These are phyloP conservation scores for Citrullus colocynthis DNA, from an alignment of 306 rosid species.

Conservation along the genomic window DNA sequence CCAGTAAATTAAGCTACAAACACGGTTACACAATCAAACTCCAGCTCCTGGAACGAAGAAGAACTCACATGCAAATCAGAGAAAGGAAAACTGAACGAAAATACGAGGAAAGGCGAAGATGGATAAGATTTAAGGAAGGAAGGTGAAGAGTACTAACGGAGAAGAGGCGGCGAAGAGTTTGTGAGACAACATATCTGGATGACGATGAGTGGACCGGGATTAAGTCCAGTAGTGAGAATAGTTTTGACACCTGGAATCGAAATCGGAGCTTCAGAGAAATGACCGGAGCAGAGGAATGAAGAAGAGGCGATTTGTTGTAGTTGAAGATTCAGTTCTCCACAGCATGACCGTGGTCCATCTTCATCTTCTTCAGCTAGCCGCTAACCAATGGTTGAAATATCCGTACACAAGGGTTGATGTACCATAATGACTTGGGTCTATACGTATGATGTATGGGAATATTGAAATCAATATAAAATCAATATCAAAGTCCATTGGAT, in stretches of 20 bases:
- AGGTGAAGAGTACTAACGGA: conserved; percentile 2
- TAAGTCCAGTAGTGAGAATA: background rate
- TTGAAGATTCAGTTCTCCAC: background rate
- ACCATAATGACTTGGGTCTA: too few species aligned
- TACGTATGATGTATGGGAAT: too few species aligned
- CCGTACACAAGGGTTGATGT: too few species aligned
- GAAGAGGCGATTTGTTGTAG: background rate
- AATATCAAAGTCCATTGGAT: too few species aligned
- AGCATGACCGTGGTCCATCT: background rate
- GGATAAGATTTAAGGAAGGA: background rate
- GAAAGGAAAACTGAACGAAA: background rate
- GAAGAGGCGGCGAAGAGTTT: conserved; percentile 7
- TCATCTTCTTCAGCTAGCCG: background rate
- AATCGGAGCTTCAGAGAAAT: background rate
- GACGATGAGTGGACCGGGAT: background rate
- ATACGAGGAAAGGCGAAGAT: background rate
- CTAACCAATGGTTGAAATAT: background rate
- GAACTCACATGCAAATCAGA: background rate
- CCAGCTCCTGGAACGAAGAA: background rate
- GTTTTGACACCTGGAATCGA: background rate
- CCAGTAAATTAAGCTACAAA: background rate
- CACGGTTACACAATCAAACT: background rate
- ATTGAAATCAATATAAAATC: too few species aligned
- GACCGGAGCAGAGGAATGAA: background rate
- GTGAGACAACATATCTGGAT: background rate